Conservation (phyloP, 1,284 basidiomycete genomes). For the Stereum hirsutum region DNA sequence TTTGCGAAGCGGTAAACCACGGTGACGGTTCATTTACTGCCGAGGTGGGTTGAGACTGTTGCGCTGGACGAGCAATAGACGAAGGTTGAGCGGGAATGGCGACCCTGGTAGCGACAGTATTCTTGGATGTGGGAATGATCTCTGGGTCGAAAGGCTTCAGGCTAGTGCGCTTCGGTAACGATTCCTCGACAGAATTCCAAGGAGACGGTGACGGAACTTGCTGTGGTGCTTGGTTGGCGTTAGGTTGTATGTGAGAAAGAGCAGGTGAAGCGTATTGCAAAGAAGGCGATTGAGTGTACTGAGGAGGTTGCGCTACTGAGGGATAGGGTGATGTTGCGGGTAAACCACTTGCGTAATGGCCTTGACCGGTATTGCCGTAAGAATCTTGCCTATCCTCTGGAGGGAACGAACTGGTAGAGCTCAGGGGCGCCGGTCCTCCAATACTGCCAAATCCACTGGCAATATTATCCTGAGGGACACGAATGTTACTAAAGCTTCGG, state of each 20-base stretch:
- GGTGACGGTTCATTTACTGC: conserved; percentile 33
- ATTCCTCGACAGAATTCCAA: conserved; percentile 9
- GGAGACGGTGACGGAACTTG: conserved; percentile 10
- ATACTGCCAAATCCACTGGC: background rate
- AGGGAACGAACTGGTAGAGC: conserved; percentile 9
- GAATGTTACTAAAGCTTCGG: conserved; percentile 3
- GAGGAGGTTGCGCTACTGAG: conserved; percentile 14
- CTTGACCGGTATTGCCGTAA: conserved; percentile 7
- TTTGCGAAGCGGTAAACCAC: conserved; percentile 41
- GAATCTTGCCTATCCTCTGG: conserved; percentile 5
- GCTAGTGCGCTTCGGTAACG: conserved; percentile 10
- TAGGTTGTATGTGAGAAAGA: background rate
- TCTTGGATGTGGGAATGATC: conserved; percentile 10
- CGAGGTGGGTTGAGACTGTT: conserved; percentile 11
- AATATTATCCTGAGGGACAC: conserved; percentile 3
- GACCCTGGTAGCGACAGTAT: conserved; percentile 10
- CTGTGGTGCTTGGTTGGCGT: conserved; percentile 9
- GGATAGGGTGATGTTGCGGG: conserved; percentile 16
- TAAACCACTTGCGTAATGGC: conserved; percentile 7
- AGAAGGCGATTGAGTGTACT: conserved; percentile 20
- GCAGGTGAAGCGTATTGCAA: conserved; percentile 16
- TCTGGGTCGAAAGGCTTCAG: conserved; percentile 9
- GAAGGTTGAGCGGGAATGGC: conserved; percentile 7
- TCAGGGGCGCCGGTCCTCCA: too few species aligned
- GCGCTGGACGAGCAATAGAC: conserved; percentile 6